Base-by-base conservation (phyloP, 306 rosid genomes). In the Citrullus amarus region DNA sequence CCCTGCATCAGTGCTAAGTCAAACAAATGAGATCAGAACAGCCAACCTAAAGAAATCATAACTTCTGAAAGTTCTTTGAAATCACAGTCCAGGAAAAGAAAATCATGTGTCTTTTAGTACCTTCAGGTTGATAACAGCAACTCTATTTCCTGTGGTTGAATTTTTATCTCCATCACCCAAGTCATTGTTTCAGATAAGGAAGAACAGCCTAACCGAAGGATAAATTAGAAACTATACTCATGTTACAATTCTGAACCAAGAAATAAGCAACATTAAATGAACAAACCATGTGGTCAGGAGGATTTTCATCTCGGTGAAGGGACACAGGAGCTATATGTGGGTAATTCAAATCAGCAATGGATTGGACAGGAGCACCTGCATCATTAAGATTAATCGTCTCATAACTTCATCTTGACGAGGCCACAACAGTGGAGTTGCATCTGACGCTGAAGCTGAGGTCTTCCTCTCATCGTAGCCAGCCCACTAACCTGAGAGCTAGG, bases 91-190 rank as follows among this genome's bases (percentile, higher is more conserved):
- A 74, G 62, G 48, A 68, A 50, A 71, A 74, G 73, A 60, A 56
- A 83, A 67, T 74, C 70, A 79, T 73, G 17, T 30, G 80, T 54
- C 80, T 34, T 79, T 56, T 74, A 86, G 36, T 84, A 91, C 98
- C 92, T 93, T 93, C 80, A 93, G 88, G 79, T 89, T 93, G 76
- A 93, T 91, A 77, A 90, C 93, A 81, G 97, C 98, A 50, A 91
- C 92, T 87, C 86, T 88, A 76, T 86, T 91, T 81, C 91, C 96
- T 4, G 91, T 92, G 77, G 87, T 65, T 75, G 96, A 90, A 85
- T 85, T 91, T 85, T 91, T 93, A 82, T 87, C 91, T 93, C 98
- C 98, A 93, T 93, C 62, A 90, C 96, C 98, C 98, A 93, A 58
- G 97, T 93, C 98, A 93, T 93, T 80, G 98, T 88, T 93, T 93